phyloP scores from a whole-genome alignment of 768 basidiomycete species.

The Saitozyma podzolica region DNA sequence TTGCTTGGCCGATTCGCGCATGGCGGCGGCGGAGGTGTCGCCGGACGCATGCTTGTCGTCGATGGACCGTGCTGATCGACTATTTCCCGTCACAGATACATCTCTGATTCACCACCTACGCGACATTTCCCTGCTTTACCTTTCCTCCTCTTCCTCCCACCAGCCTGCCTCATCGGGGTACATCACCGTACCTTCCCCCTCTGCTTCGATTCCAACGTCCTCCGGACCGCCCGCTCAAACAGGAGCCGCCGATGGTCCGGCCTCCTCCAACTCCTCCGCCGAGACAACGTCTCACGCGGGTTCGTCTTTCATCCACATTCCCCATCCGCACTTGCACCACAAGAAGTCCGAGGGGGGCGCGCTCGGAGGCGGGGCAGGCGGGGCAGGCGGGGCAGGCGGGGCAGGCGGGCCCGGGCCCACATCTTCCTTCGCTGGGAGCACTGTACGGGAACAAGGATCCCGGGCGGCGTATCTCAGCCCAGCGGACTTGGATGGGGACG shows the following conservation, averaged over 20 bases:
- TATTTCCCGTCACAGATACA: slow-evolving; percentile 27
- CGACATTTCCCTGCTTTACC: slow-evolving; percentile 44
- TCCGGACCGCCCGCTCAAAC: not conserved
- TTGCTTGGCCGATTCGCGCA: not conserved
- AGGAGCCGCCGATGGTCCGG: not conserved
- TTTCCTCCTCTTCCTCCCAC: slow-evolving; percentile 13
- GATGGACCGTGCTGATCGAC: not conserved
- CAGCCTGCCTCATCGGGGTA: slow-evolving; percentile 25
- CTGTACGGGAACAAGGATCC: not conserved
- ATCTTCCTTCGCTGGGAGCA: slow-evolving; percentile 1
- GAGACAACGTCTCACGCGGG: not conserved
- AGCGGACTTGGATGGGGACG: slow-evolving; percentile 61
- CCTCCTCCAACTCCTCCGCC: slow-evolving; percentile 22
- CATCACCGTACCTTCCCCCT: slow-evolving; percentile 20
- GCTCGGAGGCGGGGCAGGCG: too few species aligned
- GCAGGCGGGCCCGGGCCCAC: slow-evolving; percentile 1
- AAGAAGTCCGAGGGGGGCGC: slow-evolving; percentile 1
- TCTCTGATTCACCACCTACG: slow-evolving; percentile 41
- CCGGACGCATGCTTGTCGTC: not conserved
- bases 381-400: too few species aligned
- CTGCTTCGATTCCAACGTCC: not conserved
- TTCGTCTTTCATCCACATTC: slow-evolving; percentile 29
- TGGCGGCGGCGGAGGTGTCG: not conserved
- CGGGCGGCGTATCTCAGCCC: slow-evolving; percentile 33
- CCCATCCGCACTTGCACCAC: slow-evolving; percentile 25